Percentiles rank a stretch among this genome's conserved stretches.
These are phyloP conservation scores for Talaromyces sp. DNA, from an alignment of 2,329 filamentous ascomycete species.

Conservation along the genomic window DNA sequence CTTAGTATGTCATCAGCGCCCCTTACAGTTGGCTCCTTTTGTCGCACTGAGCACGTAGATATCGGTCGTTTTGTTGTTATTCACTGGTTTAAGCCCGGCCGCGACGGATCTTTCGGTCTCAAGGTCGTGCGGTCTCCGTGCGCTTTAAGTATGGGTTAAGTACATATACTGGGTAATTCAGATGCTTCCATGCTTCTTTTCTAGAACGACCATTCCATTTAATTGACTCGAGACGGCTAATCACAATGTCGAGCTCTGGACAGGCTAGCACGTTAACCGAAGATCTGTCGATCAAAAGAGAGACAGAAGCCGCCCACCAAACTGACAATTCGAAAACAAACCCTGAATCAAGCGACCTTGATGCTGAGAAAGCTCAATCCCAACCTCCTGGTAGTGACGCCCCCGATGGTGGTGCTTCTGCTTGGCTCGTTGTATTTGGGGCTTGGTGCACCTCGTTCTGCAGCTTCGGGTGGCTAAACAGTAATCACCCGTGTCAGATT, in stretches of 20 bases:
- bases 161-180: not conserved
- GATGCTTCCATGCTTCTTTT: not conserved
- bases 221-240: not conserved
- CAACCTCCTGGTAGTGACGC: not conserved
- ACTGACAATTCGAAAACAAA: not conserved
- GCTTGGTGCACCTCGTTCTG: slow-evolving; percentile 19
- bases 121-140: not conserved
- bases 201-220: not conserved
- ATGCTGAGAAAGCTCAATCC: not conserved
- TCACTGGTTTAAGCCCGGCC: not conserved
- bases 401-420: slow-evolving; percentile 17
- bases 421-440: slow-evolving; percentile 24
- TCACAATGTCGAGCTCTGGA: not conserved
- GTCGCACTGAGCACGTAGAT: not conserved
- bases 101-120: not conserved
- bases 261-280: not conserved
- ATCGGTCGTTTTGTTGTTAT: not conserved
- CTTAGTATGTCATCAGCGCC: too few relatives aligned
- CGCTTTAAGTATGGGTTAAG: not conserved
- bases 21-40: not conserved
- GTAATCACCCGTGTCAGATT: slow-evolving; percentile 21
- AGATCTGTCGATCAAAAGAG: not conserved
- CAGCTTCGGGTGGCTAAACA: slow-evolving; percentile 45
- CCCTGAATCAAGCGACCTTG: not conserved
- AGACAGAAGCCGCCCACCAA: not conserved